Evolutionary conservation across 148 eudicot species (phyloP), one percentile per base, ranked within the genome.

Genomic region (Cornus florida): DNA sequence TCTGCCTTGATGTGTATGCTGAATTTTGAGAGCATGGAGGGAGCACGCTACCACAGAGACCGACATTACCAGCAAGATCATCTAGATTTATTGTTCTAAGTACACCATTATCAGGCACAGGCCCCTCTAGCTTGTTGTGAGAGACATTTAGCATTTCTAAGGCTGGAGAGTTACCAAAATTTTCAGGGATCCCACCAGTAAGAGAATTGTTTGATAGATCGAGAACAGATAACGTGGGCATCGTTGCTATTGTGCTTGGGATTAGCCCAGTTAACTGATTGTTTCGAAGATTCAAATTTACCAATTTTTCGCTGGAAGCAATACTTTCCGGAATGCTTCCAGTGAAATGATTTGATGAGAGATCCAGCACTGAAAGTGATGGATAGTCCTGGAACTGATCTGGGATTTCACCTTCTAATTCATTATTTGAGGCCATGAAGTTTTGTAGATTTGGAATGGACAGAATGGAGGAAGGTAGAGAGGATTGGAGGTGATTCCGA

Each of bases 151-250:
- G 83, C 41, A 74, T 86, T 53, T 92, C 97, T 71, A 94, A 77
- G 60, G 97, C 97, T 0, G 98, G 98, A 7, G 97, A 94, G 71
- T 77, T 87, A 17, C 98, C 98, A 50, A 94, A 90, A 74, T 80
- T 79, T 33, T 79, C 85, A 5, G 98, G 97, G 69, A 94, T 92
- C 46, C 80, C 83, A 1, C 98, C 98, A 12, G 88, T 85, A 17
- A 94, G 82, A 59, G 83, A 86, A 72, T 94, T 94, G 83, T 88
- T 88, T 11, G 98, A 92, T 22, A 94, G 86, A 82, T 94, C 97
- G 59, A 94, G 86, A 73, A 92, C 69, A 2, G 97, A 86, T 66
- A 94, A 78, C 72, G 89, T 84, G 6, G 89, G 91, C 98, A 92
- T 91, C 90, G 69, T 82, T 0, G 97, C 82, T 13, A 94, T 81